These are phyloP conservation scores for Bifiguratus adelaidae DNA, from an alignment of 192 early-diverging fungal genomes.

Conservation along the genomic window DNA sequence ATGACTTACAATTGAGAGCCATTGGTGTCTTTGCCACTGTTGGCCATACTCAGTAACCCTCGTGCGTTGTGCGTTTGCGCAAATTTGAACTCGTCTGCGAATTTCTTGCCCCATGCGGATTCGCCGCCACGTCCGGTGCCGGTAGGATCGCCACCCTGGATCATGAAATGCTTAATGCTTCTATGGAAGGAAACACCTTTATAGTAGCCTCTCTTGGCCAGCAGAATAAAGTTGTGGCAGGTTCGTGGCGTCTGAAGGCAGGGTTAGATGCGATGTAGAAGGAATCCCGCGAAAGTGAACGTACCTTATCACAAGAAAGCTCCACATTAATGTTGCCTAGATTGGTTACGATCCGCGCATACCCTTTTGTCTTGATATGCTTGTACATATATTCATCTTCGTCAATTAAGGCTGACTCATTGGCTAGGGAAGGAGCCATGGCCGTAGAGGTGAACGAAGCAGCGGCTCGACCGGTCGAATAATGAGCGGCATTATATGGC, in stretches of 20 bases:
- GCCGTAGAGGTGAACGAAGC: slow-evolving; percentile 85
- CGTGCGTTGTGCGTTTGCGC: slow-evolving; percentile 66
- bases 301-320: slow-evolving; percentile 62
- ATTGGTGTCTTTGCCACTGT: slow-evolving; percentile 88
- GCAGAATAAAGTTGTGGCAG: slow-evolving; percentile 87
- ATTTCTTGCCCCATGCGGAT: slow-evolving; percentile 55
- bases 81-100: slow-evolving; percentile 57
- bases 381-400: slow-evolving; percentile 89
- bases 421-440: slow-evolving; percentile 54
- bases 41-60: slow-evolving; percentile 93
- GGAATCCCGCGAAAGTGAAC: too few species aligned
- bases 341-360: slow-evolving; percentile 69
- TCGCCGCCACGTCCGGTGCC: slow-evolving; percentile 85
- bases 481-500: slow-evolving; percentile 74
- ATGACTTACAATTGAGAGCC: slow-evolving; percentile 59
- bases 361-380: slow-evolving; percentile 72
- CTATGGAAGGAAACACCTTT: slow-evolving; percentile 77
- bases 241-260: slow-evolving; percentile 75
- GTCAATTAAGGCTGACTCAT: slow-evolving; percentile 55
- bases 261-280: too few species aligned
- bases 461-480: slow-evolving; percentile 65
- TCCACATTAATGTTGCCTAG: slow-evolving; percentile 76
- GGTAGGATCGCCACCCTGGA: slow-evolving; percentile 96
- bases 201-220: slow-evolving; percentile 83
- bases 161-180: slow-evolving; percentile 89